These are phyloP conservation scores for Conringia planisiliqua DNA, from an alignment of 345 rosid species.

Conservation along the genomic window DNA sequence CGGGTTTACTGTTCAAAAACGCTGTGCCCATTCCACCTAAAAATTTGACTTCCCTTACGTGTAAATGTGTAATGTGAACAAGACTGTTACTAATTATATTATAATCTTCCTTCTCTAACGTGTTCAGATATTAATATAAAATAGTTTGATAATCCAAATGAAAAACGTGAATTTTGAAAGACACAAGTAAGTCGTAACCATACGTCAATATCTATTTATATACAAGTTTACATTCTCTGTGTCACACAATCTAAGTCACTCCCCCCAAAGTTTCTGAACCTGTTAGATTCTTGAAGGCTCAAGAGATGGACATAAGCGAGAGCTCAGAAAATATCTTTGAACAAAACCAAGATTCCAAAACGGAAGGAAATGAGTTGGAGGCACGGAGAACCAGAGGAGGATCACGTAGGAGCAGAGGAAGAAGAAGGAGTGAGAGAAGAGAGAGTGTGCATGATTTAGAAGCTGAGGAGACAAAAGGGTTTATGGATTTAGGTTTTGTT, in stretches of 20 bases:
- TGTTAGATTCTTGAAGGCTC: conserved; percentile 42
- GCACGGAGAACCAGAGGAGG: conserved; percentile 30
- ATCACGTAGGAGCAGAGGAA: conserved; percentile 5
- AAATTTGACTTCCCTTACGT: conserved; percentile 7
- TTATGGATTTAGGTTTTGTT: conserved; percentile 88
- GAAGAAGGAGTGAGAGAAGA: conserved; percentile 36
- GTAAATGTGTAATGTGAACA: conserved; percentile 10
- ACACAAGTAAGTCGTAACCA: conserved; percentile 10
- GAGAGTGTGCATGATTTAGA: conserved; percentile 71
- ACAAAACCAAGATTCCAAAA: conserved; percentile 25
- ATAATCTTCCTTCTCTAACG: background rate
- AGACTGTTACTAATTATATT: background rate
- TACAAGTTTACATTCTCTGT: background rate
- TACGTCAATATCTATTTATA: background rate
- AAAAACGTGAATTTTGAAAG: conserved; percentile 19
- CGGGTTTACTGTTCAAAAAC: background rate
- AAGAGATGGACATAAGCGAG: conserved; percentile 42
- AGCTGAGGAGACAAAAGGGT: conserved; percentile 78
- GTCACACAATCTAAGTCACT: background rate
- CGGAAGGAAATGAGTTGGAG: conserved; percentile 33
- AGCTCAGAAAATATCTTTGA: conserved; percentile 17
- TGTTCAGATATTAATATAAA: background rate
- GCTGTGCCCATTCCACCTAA: background rate
- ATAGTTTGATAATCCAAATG: background rate
- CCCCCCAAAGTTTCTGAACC: background rate